These are phyloP conservation scores for Ceratobasidium sp. DNA, from an alignment of 1,284 basidiomycete genomes.

Conservation along the genomic window DNA sequence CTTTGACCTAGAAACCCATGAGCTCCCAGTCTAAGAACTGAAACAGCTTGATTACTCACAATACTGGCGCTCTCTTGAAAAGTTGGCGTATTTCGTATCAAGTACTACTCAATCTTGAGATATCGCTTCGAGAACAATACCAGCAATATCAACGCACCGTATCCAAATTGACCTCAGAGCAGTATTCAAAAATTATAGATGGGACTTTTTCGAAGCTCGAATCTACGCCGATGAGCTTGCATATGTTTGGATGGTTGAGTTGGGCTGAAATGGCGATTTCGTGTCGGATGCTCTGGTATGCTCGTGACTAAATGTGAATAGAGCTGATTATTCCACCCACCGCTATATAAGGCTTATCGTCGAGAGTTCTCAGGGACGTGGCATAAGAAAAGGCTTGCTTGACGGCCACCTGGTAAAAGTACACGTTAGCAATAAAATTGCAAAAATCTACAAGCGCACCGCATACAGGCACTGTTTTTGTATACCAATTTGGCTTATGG, in stretches of 20 bases:
- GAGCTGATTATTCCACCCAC: background rate
- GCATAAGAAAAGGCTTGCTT: background rate
- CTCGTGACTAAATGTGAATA: background rate
- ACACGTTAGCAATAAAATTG: background rate
- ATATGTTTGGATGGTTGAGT: slow-evolving; percentile 28
- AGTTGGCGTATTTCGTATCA: no score
- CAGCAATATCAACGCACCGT: background rate
- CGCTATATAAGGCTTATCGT: background rate
- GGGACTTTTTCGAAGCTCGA: slow-evolving; percentile 1
- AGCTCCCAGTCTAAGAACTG: no score
- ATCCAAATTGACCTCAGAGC: background rate
- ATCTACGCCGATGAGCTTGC: slow-evolving; percentile 26
- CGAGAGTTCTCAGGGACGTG: no score
- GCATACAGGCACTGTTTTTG: slow-evolving; percentile 19
- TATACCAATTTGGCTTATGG: slow-evolving; percentile 30
- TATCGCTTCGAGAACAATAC: no score
- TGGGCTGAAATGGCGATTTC: slow-evolving; percentile 27
- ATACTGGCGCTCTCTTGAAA: no score
- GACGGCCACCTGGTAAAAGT: background rate
- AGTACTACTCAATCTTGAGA: no score
- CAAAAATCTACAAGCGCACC: background rate
- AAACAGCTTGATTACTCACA: no score
- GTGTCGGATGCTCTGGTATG: slow-evolving; percentile 11
- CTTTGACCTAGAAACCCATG: slow-evolving; percentile 3
- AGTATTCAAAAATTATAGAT: slow-evolving; percentile 22